Evolutionary conservation across 306 rosid species (phyloP).

Genomic region (Erythrophleum fordii): DNA sequence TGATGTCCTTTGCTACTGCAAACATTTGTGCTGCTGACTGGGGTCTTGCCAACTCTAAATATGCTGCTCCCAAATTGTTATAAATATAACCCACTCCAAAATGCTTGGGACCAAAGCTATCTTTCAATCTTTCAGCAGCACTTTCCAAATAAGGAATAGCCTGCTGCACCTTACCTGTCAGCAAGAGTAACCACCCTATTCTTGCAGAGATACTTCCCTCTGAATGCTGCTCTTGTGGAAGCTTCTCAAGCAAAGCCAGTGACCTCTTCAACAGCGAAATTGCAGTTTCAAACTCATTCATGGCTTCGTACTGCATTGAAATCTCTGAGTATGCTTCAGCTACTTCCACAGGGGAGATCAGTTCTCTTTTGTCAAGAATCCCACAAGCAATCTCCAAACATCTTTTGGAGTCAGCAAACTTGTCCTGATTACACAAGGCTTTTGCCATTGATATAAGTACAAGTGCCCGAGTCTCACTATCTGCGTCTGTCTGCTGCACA

Average conservation of each 20-base stretch:
- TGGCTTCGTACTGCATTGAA: slow-evolving; percentile 86
- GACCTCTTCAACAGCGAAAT: slow-evolving; percentile 81
- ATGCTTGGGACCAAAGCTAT: slow-evolving; percentile 94
- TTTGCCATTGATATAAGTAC: slow-evolving; percentile 88
- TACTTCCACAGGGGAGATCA: slow-evolving; percentile 63
- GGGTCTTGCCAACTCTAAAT: slow-evolving; percentile 88
- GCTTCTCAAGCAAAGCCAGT: slow-evolving; percentile 74
- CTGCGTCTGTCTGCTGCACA: slow-evolving; percentile 67
- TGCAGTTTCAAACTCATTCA: slow-evolving; percentile 91
- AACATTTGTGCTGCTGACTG: slow-evolving; percentile 98
- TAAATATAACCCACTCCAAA: slow-evolving; percentile 93
- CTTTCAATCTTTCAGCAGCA: slow-evolving; percentile 87
- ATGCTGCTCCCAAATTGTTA: slow-evolving; percentile 96
- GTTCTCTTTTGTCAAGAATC: slow-evolving; percentile 80
- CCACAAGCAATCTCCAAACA: slow-evolving; percentile 82
- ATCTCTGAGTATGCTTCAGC: slow-evolving; percentile 89
- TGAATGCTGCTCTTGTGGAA: slow-evolving; percentile 90
- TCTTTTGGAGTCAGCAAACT: slow-evolving; percentile 64
- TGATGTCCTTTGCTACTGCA: slow-evolving; percentile 89
- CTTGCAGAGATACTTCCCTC: slow-evolving; percentile 92
- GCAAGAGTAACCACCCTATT: slow-evolving; percentile 87
- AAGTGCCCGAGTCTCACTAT: slow-evolving; percentile 75
- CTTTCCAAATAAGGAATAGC: slow-evolving; percentile 89
- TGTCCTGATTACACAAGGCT: slow-evolving; percentile 80
- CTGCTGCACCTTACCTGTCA: slow-evolving; percentile 86